Evolutionary conservation across 1,284 basidiomycete species (phyloP).

Genomic region (Meira miltonrushii): DNA sequence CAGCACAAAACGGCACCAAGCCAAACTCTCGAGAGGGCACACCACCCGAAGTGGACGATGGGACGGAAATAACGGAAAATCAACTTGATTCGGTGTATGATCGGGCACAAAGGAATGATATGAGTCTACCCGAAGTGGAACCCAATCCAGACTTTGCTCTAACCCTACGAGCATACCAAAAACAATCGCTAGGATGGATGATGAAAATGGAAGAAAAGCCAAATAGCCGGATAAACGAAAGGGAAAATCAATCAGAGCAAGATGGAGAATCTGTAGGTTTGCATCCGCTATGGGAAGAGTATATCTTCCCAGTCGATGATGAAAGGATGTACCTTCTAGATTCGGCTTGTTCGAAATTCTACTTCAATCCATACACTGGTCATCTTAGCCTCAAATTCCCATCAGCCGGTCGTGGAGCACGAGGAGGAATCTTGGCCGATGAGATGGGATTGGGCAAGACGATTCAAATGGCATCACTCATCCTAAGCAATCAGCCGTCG

Average conservation of each 20-base stretch:
- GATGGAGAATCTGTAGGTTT: conserved; percentile 56
- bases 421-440: conserved; percentile 81
- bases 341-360: conserved; percentile 24
- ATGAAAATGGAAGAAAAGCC: conserved; percentile 66
- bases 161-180: conserved; percentile 77
- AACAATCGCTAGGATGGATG: conserved; percentile 97
- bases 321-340: conserved; percentile 17
- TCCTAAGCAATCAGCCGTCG: conserved; percentile 65
- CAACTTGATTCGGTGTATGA: conserved; percentile 43
- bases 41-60: conserved; percentile 34
- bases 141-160: conserved; percentile 74
- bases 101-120: conserved; percentile 73
- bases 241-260: not conserved
- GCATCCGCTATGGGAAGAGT: conserved; percentile 95
- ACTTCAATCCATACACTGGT: conserved; percentile 59
- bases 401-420: conserved; percentile 69
- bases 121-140: conserved; percentile 71
- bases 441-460: conserved; percentile 90
- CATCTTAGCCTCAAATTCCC: conserved; percentile 85
- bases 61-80: conserved; percentile 35
- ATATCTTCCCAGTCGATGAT: conserved; percentile 40
- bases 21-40: conserved; percentile 12
- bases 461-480: conserved; percentile 86
- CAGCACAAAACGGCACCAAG: conserved; percentile 54
- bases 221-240: not conserved